phyloP scores from a whole-genome alignment of 2,329 filamentous ascomycete genomes.

The Paraconiothyrium sp. region DNA sequence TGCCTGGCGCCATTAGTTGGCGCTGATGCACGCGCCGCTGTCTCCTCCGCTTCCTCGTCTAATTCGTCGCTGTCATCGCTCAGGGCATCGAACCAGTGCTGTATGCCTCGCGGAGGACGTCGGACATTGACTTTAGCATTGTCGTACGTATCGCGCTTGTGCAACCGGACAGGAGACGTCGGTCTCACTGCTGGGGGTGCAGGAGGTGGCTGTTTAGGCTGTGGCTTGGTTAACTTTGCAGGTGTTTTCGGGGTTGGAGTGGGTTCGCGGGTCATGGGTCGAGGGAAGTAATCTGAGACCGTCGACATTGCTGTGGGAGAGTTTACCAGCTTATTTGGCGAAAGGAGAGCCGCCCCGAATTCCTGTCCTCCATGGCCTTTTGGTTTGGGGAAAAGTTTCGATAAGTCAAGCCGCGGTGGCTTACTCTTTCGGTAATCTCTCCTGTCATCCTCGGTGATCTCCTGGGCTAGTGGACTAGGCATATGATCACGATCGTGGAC shows the following conservation, averaged over 20 bases:
- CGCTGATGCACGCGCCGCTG: slow-evolving; percentile 26
- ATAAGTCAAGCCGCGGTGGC: slow-evolving; percentile 52
- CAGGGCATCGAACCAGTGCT: slow-evolving; percentile 62
- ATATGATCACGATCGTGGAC: slow-evolving; percentile 20
- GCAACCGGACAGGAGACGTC: slow-evolving; percentile 36
- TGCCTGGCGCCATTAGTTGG: slow-evolving; percentile 21
- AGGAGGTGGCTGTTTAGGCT: slow-evolving; percentile 27
- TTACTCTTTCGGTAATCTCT: slow-evolving; percentile 43
- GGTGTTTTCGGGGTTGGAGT: slow-evolving; percentile 35
- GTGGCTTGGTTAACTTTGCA: slow-evolving; percentile 38
- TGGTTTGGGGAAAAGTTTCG: slow-evolving; percentile 54
- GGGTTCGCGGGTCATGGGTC: slow-evolving; percentile 43
- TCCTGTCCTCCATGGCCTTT: slow-evolving; percentile 30
- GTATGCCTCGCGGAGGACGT: slow-evolving; percentile 58
- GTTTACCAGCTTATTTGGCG: slow-evolving; percentile 51
- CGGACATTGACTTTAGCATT: slow-evolving; percentile 58
- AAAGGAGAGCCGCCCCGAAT: slow-evolving; percentile 40
- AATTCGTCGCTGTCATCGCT: slow-evolving; percentile 51
- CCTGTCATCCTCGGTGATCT: slow-evolving; percentile 31
- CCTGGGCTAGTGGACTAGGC: slow-evolving; percentile 33
- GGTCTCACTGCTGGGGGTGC: slow-evolving; percentile 19
- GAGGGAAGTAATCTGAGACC: slow-evolving; percentile 48
- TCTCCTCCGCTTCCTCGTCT: slow-evolving; percentile 30
- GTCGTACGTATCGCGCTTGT: slow-evolving; percentile 53
- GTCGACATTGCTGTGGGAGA: slow-evolving; percentile 53